A percentile compares a stretch with the other conserved stretches of the same genome.
phyloP scores from a whole-genome alignment of 1,284 basidiomycete species.

The Wallemia ichthyophaga region DNA sequence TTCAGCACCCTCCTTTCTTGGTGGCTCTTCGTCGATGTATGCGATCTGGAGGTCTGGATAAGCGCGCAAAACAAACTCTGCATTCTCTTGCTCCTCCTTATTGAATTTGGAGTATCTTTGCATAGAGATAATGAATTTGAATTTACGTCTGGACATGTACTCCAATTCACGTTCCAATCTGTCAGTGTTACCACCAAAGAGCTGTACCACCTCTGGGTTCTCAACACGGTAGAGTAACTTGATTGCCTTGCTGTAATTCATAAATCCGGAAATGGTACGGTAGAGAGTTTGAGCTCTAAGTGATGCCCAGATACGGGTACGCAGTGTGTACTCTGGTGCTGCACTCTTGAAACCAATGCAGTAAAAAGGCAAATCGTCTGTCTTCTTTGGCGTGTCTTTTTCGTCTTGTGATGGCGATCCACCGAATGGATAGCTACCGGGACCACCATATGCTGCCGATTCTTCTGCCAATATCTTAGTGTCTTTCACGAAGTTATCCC shows the following conservation, averaged over 20 bases:
- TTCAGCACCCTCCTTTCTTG: conserved; percentile 80
- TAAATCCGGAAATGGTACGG: conserved; percentile 95
- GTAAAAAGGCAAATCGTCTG: conserved; percentile 90
- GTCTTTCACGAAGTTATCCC: conserved; percentile 99
- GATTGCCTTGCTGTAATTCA: conserved; percentile 99
- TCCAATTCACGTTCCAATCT: conserved; percentile 88
- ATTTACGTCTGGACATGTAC: conserved; percentile 88
- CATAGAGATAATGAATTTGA: conserved; percentile 99
- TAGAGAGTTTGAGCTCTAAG: conserved; percentile 93
- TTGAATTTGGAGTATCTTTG: conserved; percentile 98
- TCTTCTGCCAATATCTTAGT: conserved; percentile 98
- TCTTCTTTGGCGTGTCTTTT: conserved; percentile 43
- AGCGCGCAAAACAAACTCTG: conserved; percentile 89
- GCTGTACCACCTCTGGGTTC: conserved; percentile 92
- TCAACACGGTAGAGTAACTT: conserved; percentile 98
- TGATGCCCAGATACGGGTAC: conserved; percentile 96
- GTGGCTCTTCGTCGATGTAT: conserved; percentile 84
- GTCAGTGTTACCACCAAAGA: conserved; percentile 91
- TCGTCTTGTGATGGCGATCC: conserved; percentile 25
- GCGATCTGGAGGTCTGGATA: conserved; percentile 97
- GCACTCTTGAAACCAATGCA: conserved; percentile 98
- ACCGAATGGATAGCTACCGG: conserved; percentile 10
- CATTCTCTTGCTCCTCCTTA: conserved; percentile 97
- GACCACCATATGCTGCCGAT: conserved; percentile 44
- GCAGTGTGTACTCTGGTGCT: conserved; percentile 88